Conservation (phyloP, 2,329 filamentous ascomycete species). For the Cladobotryum protrusum region DNA sequence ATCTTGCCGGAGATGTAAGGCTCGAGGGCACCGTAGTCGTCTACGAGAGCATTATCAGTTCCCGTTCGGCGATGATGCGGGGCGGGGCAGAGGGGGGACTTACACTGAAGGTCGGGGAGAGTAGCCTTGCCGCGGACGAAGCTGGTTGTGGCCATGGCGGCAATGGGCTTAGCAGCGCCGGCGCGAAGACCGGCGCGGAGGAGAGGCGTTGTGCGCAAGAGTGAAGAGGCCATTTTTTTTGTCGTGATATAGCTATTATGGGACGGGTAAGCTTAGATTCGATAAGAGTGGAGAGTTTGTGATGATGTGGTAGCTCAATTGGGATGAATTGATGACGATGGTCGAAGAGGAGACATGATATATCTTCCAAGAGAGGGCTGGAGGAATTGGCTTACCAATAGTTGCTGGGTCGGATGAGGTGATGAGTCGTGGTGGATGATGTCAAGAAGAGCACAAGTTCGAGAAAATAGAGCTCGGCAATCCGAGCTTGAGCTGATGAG, state of each 20-base stretch:
- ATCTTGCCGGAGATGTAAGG: conserved; percentile 77
- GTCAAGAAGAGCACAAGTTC: conserved; percentile 18
- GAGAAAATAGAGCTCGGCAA: not conserved
- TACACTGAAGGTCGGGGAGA: conserved; percentile 74
- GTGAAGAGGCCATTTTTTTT: conserved; percentile 65
- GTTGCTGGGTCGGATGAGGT: not conserved
- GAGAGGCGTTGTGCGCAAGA: conserved; percentile 65
- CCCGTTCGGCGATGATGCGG: not conserved
- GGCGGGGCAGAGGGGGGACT: conserved; percentile 15
- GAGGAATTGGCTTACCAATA: not conserved
- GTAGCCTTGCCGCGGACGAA: conserved; percentile 86
- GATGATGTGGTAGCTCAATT: conserved; percentile 1
- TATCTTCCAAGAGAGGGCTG: not conserved
- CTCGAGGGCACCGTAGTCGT: conserved; percentile 96
- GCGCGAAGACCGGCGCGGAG: conserved; percentile 66
- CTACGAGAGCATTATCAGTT: conserved; percentile 38
- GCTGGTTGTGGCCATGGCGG: conserved; percentile 64
- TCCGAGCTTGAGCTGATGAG: not conserved
- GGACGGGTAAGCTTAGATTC: not conserved
- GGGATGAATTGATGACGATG: not conserved
- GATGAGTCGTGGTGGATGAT: conserved; percentile 19
- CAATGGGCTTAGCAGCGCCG: conserved; percentile 53
- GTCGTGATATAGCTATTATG: conserved; percentile 12
- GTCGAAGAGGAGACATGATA: not conserved
- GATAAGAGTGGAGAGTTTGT: not conserved